Base-by-base conservation (phyloP, 1,284 basidiomycete species). In the Tilletia caries region DNA sequence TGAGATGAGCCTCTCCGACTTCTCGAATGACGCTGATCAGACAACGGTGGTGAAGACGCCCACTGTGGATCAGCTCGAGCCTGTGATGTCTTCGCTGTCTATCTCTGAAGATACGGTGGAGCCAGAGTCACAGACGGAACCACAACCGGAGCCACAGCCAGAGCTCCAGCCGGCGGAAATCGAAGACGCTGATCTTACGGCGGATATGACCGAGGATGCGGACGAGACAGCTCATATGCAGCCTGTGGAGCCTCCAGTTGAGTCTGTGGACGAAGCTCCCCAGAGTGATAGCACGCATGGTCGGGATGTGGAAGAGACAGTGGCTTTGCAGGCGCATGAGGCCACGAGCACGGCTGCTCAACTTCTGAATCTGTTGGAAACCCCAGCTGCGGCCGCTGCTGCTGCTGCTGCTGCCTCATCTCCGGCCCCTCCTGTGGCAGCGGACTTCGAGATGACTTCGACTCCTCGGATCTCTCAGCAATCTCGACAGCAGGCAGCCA, bases 171-270 rank as follows among this genome's bases (percentile, higher is more conserved):
- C 37, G 10, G 15, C 37, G 1, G 10, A 41, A 12, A 64, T n/a
- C 20, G 33, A 33, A n/a, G 60, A 64, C 41, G 18, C 41, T 6
- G 25, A 8, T 27, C 25, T 64, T 20, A n/a, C n/a, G 60, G 41
- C 33, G 33, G 60, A 64, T 41, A 8, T 34, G n/a, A 58, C 10
- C 32, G 52, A 29, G 27, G 6, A 41, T 64, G 60, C 60, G 33
- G 60, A 64, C 41, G 60, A 64, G 60, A 64, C 60, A n/a, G 25
- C 60, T 3, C 33, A 41, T 41, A 15, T 41, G 37, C 37, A 41
- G 20, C 12, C 20, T 50, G 48, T 18, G 1, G 48, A 50, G 2
- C 20, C 23, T 25, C 48, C 48, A n/a, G 20, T n/a, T 8, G 48
- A 20, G 48, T 8, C 18, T 50, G 48, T 50, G 18, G 18, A 8